Evolutionary conservation across 1,139 yeast species (phyloP).

Genomic region (Yamadazyma atlantica): DNA sequence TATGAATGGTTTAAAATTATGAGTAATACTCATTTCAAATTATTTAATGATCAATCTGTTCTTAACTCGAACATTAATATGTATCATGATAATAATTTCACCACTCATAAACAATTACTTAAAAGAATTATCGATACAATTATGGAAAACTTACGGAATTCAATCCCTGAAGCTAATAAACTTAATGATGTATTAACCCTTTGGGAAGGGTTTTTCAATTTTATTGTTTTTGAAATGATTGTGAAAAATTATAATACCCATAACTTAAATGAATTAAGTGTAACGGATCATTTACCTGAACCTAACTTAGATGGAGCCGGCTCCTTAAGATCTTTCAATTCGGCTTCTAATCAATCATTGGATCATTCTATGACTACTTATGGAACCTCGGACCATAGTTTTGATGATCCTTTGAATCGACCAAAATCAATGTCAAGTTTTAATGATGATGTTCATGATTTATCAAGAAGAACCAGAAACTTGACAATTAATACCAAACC

Average conservation of each 20-base stretch:
- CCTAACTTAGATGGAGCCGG: slow-evolving; percentile 12
- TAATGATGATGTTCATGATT: neutral
- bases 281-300: slow-evolving; percentile 13
- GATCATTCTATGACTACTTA: slow-evolving; percentile 5
- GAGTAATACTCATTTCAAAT: slow-evolving; percentile 22
- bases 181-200: slow-evolving; percentile 7
- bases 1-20: slow-evolving; percentile 25
- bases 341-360: slow-evolving; percentile 5
- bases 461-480: slow-evolving; percentile 9
- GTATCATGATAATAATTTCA: slow-evolving; percentile 10
- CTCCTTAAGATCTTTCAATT: slow-evolving; percentile 7
- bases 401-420: too few species aligned
- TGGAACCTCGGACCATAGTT: neutral
- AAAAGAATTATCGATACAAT: slow-evolving; percentile 13
- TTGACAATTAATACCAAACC: slow-evolving; percentile 8
- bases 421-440: neutral
- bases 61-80: slow-evolving; percentile 11
- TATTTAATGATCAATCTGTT: slow-evolving; percentile 14
- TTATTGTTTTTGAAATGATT: slow-evolving; percentile 13
- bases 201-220: slow-evolving; percentile 14
- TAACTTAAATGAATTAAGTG: slow-evolving; percentile 4
- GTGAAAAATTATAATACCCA: slow-evolving; percentile 11
- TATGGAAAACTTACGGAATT: slow-evolving; percentile 13
- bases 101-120: slow-evolving; percentile 13
- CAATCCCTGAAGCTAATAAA: slow-evolving; percentile 6